These are phyloP conservation scores for Coniochaeta sp. DNA, from an alignment of 2,329 filamentous ascomycete genomes.

Conservation along the genomic window DNA sequence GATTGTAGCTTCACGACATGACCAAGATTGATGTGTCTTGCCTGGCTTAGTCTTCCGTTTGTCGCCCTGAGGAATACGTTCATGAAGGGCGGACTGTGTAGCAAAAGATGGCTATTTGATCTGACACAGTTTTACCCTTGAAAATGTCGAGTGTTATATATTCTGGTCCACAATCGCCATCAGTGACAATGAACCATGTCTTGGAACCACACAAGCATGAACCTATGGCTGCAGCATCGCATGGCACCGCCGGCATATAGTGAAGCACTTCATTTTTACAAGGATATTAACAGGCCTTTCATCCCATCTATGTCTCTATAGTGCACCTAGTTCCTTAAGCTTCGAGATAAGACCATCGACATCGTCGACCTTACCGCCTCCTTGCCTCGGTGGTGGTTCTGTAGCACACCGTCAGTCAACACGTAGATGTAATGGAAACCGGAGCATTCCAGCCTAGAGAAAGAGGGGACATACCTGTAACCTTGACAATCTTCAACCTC, in stretches of 20 bases:
- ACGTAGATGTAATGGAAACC: background rate
- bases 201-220: background rate
- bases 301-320: conserved; percentile 40
- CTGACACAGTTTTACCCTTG: too few species aligned
- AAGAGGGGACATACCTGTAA: conserved; percentile 51
- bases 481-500: conserved; percentile 84
- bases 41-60: background rate
- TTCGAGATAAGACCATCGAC: conserved; percentile 90
- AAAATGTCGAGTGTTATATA: background rate
- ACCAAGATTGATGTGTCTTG: background rate
- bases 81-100: too few species aligned
- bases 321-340: conserved; percentile 90
- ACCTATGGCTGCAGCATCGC: background rate
- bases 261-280: background rate
- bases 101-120: too few species aligned
- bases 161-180: background rate
- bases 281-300: background rate
- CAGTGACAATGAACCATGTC: background rate
- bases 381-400: conserved; percentile 83
- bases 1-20: background rate
- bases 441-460: background rate
- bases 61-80: background rate
- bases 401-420: conserved; percentile 9
- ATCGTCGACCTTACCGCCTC: conserved; percentile 94
- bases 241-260: background rate